Evolutionary conservation across 768 basidiomycete species (phyloP).

Genomic region (Pleurotus giganteus): DNA sequence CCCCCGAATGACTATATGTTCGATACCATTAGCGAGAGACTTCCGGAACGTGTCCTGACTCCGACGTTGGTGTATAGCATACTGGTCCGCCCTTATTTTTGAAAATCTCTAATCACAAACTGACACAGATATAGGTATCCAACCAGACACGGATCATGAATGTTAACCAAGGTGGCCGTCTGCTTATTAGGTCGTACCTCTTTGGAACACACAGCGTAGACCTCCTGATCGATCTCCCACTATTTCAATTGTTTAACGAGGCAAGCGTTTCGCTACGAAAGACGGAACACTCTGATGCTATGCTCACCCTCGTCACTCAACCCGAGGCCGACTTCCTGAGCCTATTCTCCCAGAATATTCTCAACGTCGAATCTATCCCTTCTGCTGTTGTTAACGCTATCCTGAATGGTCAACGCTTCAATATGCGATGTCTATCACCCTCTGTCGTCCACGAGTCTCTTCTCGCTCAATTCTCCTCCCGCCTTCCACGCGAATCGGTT

Average conservation of each 20-base stretch:
- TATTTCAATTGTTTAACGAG: neutral
- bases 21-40: slow-evolving; percentile 20
- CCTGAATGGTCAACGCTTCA: neutral
- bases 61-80: slow-evolving; percentile 30
- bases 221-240: neutral
- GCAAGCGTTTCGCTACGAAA: neutral
- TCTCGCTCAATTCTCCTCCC: neutral
- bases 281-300: neutral
- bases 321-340: neutral
- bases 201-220: neutral
- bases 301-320: neutral
- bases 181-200: neutral
- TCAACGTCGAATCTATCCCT: neutral
- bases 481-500: too few relatives aligned
- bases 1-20: slow-evolving; percentile 35
- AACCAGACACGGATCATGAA: neutral
- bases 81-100: slow-evolving; percentile 22
- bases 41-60: slow-evolving; percentile 15
- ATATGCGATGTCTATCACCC: neutral
- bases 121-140: neutral
- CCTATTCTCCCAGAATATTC: neutral
- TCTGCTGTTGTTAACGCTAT: neutral
- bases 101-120: neutral
- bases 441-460: neutral
- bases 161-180: neutral